Evolutionary conservation across 345 rosid genomes (phyloP).

Genomic region (Populus euphratica): DNA sequence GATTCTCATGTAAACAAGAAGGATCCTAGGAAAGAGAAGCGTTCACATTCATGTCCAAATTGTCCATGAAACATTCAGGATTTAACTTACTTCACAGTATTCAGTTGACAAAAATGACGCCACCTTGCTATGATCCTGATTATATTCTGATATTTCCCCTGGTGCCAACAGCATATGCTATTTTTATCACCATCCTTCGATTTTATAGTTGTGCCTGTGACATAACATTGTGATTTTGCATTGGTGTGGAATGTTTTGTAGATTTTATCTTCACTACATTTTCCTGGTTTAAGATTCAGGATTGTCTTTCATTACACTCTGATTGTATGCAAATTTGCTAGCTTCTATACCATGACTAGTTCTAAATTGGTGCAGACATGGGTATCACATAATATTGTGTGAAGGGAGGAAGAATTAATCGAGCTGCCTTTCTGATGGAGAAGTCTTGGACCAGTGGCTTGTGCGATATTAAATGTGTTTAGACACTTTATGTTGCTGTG

Average conservation of each 20-base stretch:
- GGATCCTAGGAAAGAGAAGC: neutral
- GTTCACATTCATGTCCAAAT: neutral
- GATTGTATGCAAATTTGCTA: neutral
- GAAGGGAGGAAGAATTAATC: slow-evolving; percentile 90
- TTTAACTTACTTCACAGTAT: neutral
- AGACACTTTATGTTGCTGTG: neutral
- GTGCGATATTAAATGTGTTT: neutral
- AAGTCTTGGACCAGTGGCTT: neutral
- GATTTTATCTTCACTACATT: neutral
- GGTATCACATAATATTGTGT: slow-evolving; percentile 72
- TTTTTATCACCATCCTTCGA: neutral
- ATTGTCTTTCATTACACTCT: neutral
- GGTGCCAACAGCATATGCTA: neutral
- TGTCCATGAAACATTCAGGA: neutral
- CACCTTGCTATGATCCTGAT: neutral
- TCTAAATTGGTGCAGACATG: slow-evolving; percentile 55
- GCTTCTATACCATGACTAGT: neutral
- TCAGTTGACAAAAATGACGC: neutral
- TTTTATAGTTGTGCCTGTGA: neutral
- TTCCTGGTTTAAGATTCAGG: neutral
- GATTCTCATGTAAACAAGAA: neutral
- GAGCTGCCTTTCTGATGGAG: slow-evolving; percentile 7
- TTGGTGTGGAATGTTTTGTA: neutral
- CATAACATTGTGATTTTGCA: neutral
- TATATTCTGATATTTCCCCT: neutral